Percentiles rank a stretch among this genome's conserved stretches.
Conservation (phyloP, 495 filamentous ascomycete genomes). For the Hypoxylon fuscum region DNA sequence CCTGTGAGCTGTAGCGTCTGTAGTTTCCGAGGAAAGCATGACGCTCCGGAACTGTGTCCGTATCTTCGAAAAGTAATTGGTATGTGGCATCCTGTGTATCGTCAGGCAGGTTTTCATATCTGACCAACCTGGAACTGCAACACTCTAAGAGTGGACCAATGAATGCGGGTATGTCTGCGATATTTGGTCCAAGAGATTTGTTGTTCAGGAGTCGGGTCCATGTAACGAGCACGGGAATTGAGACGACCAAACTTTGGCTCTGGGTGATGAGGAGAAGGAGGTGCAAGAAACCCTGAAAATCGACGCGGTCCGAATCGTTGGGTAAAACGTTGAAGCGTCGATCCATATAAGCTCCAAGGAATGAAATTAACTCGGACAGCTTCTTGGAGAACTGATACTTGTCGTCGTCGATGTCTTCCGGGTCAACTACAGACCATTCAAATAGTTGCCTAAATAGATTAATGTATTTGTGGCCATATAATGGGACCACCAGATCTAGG, state of each 20-base stretch:
- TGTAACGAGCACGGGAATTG: slow-evolving; percentile 88
- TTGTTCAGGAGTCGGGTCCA: slow-evolving; percentile 84
- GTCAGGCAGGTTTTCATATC: slow-evolving; percentile 84
- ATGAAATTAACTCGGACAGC: slow-evolving; percentile 90
- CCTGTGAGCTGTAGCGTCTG: slow-evolving; percentile 82
- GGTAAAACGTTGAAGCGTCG: slow-evolving; percentile 71
- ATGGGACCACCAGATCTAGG: slow-evolving; percentile 75
- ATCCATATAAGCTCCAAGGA: slow-evolving; percentile 83
- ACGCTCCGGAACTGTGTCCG: slow-evolving; percentile 91
- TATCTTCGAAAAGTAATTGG: slow-evolving; percentile 86
- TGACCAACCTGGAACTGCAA: slow-evolving; percentile 77
- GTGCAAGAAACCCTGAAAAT: slow-evolving; percentile 79
- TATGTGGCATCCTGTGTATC: slow-evolving; percentile 82
- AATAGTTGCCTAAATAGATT: slow-evolving; percentile 78
- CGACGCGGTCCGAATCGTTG: slow-evolving; percentile 58
- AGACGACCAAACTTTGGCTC: slow-evolving; percentile 87
- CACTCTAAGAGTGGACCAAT: slow-evolving; percentile 80
- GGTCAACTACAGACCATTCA: slow-evolving; percentile 82
- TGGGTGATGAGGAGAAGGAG: slow-evolving; percentile 81
- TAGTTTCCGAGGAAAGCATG: slow-evolving; percentile 99
- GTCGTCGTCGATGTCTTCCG: slow-evolving; percentile 83
- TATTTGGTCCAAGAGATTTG: slow-evolving; percentile 69
- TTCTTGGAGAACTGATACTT: slow-evolving; percentile 93
- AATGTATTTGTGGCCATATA: slow-evolving; percentile 76
- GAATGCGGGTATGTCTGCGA: slow-evolving; percentile 66